Conservation (phyloP, 306 rosid species). For the Cucumis sativus region Cucumber_9930_V3 NC_026657.2:23638501-23639000, state of each 20-base stretch:
- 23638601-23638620: slow-evolving; percentile 93
- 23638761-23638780: neutral
- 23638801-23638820: neutral
- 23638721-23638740: neutral
- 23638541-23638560: slow-evolving; percentile 30
- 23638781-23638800: neutral
- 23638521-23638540: slow-evolving; percentile 3
- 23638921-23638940: slow-evolving; percentile 99
- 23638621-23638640: slow-evolving; percentile 96
- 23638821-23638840: neutral
- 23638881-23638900: neutral
- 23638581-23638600: slow-evolving; percentile 99
- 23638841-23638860: neutral
- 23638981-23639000: slow-evolving; percentile 86
- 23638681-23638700: neutral
- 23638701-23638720: slow-evolving; percentile 6
- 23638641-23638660: slow-evolving; percentile 99
- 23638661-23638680: neutral
- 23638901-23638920: slow-evolving; percentile 92
- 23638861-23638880: neutral
- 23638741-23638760: neutral
- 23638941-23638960: slow-evolving; percentile 94
- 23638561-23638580: slow-evolving; percentile 89
- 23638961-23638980: slow-evolving; percentile 80
- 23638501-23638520: neutral